These are phyloP conservation scores for Rubroshorea leprosula DNA, from an alignment of 345 rosid species.

Conservation along the genomic window DNA sequence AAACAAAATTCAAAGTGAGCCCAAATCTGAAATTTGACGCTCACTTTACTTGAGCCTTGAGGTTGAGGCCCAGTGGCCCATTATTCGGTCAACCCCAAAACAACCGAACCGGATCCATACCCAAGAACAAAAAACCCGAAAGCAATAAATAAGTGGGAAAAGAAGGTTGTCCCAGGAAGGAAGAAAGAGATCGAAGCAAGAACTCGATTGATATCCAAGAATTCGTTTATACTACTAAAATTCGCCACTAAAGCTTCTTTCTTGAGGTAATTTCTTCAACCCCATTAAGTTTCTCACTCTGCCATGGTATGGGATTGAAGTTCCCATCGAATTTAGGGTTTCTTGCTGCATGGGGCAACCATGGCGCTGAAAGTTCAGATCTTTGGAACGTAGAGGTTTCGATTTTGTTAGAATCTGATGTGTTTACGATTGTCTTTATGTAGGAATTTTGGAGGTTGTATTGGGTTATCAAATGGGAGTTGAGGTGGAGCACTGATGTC, in stretches of 20 bases:
- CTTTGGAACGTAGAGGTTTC: not conserved
- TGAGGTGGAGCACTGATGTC: slow-evolving; percentile 49
- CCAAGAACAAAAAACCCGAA: not conserved
- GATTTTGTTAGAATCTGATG: not conserved
- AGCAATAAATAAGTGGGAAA: not conserved
- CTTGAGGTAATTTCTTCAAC: not conserved
- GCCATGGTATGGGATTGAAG: not conserved
- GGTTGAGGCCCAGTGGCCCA: not conserved
- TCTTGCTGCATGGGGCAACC: not conserved
- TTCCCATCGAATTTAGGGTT: not conserved
- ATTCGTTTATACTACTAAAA: not conserved
- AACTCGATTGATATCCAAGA: not conserved
- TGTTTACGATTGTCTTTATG: not conserved
- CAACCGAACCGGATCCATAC: not conserved
- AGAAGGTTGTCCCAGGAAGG: not conserved
- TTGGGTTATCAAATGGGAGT: slow-evolving; percentile 29
- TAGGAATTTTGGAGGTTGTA: slow-evolving; percentile 11
- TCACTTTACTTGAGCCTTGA: too few species aligned
- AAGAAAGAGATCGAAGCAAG: not conserved
- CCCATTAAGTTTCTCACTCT: not conserved
- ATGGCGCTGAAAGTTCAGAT: not conserved
- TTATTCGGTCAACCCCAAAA: not conserved
- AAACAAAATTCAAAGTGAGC: too few species aligned
- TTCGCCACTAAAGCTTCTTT: not conserved
- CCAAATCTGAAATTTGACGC: not conserved